Evolutionary conservation across 2,329 filamentous ascomycete genomes (phyloP), one percentile per base, ranked within the genome.

Genomic region (Colletotrichum ledebouriae): DNA sequence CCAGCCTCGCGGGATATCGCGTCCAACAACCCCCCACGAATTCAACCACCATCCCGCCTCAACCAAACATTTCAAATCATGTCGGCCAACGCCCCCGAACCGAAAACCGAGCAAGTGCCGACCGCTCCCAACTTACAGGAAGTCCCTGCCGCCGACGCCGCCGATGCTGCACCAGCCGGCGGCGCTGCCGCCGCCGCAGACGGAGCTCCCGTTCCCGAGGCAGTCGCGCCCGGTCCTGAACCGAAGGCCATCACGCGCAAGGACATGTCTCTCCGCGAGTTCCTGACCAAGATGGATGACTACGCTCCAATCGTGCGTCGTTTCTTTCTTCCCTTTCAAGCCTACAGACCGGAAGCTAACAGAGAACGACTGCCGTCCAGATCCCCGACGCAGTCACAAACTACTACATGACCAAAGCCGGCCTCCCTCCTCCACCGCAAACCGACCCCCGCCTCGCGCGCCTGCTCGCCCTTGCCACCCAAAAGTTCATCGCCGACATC

Each of bases 401-500:
- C 79, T 98, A 98, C 86, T 99, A 99, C 83, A 92, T 99, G 83
- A 97, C 95, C 42, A 92, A 97, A 74, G 94, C 95, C 72, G 96
- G 96, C 60, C 92, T 99, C 4, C 94, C 96, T 39, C 95, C 95
- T 1, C 94, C 95, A 46, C 94, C 94, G 0, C 92, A 96, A 74
- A 97, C 94, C 59, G 94, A 97, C 75, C 91, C 91, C 20, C 93
- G 94, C 67, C 92, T 99, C 33, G 94, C 95, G 22, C 94, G 95
- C 55, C 91, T 99, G 3, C 91, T 99, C 49, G 95, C 96, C 2
- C 92, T 99, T 9, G 96, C 96, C n/a, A 97, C 96, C 0, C 96
- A 99, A 78, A 99, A 99, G 78, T 99, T 99, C 85, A 93, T 99
- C 75, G 94, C 96, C 67, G 96, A 99, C 79, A 94, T 99, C 72